A percentile compares a stretch with the other conserved stretches of the same genome.
Conservation (phyloP, 1,139 yeast genomes). For the Debaryomycetaceae sp. region DNA sequence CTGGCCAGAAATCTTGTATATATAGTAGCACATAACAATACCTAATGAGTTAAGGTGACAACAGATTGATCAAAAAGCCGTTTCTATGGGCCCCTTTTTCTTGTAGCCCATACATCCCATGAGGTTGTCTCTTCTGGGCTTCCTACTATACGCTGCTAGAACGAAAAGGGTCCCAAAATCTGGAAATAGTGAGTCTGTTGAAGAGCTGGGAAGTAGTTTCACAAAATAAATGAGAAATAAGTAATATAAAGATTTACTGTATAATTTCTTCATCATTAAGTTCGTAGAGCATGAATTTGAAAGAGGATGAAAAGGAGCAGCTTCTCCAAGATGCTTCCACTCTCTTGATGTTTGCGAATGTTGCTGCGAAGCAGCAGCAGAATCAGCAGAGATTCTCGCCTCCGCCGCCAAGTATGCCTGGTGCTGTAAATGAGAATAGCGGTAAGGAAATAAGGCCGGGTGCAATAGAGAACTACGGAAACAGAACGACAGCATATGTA, state of each 20-base stretch:
- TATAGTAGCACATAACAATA: not conserved
- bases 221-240: not conserved
- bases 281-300: conserved; percentile 11
- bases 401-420: conserved; percentile 8
- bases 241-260: not conserved
- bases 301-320: conserved; percentile 28
- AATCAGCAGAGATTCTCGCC: conserved; percentile 13
- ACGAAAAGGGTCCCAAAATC: too few species aligned
- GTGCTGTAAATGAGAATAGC: not conserved
- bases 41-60: not conserved
- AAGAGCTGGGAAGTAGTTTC: not conserved
- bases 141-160: too few species aligned
- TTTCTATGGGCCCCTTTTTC: not conserved
- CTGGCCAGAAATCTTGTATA: not conserved
- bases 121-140: too few species aligned
- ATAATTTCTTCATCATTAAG: not conserved
- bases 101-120: too few species aligned
- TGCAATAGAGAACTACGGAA: not conserved
- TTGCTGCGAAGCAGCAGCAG: conserved; percentile 47
- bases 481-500: not conserved
- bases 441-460: not conserved
- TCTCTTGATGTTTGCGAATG: conserved; percentile 59
- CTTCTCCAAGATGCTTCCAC: conserved; percentile 65
- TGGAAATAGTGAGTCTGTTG: too few species aligned
- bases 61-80: not conserved